These are phyloP conservation scores for Areca catechu DNA, from an alignment of 176 grass and related monocot species.

Conservation along the genomic window DNA sequence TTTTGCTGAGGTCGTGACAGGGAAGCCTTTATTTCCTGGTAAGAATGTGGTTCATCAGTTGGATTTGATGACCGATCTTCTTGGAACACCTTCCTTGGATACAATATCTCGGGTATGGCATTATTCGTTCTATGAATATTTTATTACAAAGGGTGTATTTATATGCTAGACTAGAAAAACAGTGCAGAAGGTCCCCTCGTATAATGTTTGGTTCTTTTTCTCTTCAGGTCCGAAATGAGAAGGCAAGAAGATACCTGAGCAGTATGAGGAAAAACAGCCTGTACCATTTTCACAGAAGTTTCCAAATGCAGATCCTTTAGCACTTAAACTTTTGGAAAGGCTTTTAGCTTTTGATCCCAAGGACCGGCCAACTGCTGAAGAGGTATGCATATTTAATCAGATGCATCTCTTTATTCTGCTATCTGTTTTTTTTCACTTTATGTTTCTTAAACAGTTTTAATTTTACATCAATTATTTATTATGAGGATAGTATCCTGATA, in stretches of 20 bases:
- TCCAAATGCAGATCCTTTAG: conserved; percentile 70
- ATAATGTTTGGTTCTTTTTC: neutral
- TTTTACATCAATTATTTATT: too few relatives aligned
- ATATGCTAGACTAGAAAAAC: too few relatives aligned
- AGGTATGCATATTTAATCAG: conserved; percentile 27
- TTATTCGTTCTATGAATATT: too few relatives aligned
- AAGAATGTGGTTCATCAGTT: conserved; percentile 99
- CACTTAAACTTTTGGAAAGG: conserved; percentile 71
- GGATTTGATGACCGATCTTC: conserved; percentile 97
- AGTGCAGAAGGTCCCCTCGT: too few relatives aligned
- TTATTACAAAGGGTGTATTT: too few relatives aligned
- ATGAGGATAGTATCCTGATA: too few relatives aligned
- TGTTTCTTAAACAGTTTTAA: too few relatives aligned
- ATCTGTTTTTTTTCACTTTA: too few relatives aligned
- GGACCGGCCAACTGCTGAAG: conserved; percentile 86
- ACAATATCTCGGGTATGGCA: conserved; percentile 57
- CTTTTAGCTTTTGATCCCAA: conserved; percentile 97
- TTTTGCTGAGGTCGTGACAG: conserved; percentile 87
- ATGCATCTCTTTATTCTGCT: too few relatives aligned
- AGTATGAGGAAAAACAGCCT: conserved; percentile 69
- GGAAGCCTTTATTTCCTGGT: conserved; percentile 94
- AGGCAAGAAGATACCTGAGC: conserved; percentile 77
- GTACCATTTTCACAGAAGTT: conserved; percentile 81
- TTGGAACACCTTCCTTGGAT: conserved; percentile 67
- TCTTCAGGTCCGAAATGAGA: conserved; percentile 80